Conservation (phyloP, 2,329 filamentous ascomycete genomes). For the Colletotrichum tanaceti region DNA sequence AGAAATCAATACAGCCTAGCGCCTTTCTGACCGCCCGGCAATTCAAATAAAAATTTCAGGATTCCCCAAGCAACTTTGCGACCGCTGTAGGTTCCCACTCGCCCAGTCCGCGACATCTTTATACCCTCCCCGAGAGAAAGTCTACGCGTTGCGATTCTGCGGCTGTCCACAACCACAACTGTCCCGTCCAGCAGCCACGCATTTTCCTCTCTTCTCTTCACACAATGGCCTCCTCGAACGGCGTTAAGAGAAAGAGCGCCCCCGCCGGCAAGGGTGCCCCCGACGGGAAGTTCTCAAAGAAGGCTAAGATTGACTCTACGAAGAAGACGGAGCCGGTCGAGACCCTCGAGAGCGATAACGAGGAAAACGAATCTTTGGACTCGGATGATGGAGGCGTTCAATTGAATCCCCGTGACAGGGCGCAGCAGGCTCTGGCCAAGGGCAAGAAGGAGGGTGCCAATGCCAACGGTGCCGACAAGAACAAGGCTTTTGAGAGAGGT, state of each 20-base stretch:
- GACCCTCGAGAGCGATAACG: conserved; percentile 46
- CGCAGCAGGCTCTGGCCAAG: conserved; percentile 49
- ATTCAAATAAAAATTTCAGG: conserved; percentile 46
- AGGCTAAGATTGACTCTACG: conserved; percentile 56
- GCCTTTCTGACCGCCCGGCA: conserved; percentile 51
- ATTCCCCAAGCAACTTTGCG: conserved; percentile 26
- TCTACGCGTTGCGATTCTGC: conserved; percentile 22
- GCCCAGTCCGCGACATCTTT: conserved; percentile 13
- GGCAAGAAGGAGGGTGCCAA: conserved; percentile 47
- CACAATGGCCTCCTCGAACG: conserved; percentile 64
- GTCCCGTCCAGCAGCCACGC: conserved; percentile 5
- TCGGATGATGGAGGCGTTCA: conserved; percentile 65
- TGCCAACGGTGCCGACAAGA: conserved; percentile 47
- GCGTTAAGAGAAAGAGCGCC: conserved; percentile 66
- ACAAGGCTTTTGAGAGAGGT: conserved; percentile 58
- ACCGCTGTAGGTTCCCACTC: conserved; percentile 23
- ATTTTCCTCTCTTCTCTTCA: conserved; percentile 37
- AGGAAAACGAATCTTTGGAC: conserved; percentile 57
- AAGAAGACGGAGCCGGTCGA: conserved; percentile 50
- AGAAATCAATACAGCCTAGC: conserved; percentile 35
- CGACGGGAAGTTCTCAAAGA: conserved; percentile 59
- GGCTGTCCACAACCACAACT: conserved; percentile 21
- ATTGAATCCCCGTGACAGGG: conserved; percentile 48
- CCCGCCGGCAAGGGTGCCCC: conserved; percentile 57
- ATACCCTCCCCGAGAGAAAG: conserved; percentile 20